Conservation (phyloP, 257 asterid genomes). For the Solanum stenotomum region DNA sequence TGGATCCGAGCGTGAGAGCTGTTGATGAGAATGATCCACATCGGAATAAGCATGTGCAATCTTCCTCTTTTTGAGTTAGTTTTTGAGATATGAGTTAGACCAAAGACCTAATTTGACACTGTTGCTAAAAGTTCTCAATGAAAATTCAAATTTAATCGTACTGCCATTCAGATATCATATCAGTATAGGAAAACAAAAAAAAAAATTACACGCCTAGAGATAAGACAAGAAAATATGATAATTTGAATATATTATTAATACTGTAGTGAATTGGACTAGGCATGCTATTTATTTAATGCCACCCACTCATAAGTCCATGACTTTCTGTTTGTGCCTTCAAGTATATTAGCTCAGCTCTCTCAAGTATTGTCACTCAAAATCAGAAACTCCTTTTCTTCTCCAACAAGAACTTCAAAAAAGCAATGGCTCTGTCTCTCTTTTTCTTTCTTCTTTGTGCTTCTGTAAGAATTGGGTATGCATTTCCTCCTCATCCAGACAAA, state of each 20-base stretch:
- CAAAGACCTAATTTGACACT: not conserved
- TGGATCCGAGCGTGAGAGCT: too few species aligned
- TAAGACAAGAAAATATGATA: conserved; percentile 3
- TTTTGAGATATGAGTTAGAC: too few species aligned
- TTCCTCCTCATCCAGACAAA: conserved; percentile 40
- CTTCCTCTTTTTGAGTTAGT: too few species aligned
- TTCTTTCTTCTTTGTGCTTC: conserved; percentile 24
- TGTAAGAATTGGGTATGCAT: conserved; percentile 8
- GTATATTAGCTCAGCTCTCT: conserved; percentile 2
- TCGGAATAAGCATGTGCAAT: not conserved
- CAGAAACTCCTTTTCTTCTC: not conserved
- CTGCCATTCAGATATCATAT: accelerated
- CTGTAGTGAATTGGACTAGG: conserved; percentile 3
- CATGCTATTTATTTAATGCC: conserved; percentile 34
- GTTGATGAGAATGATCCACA: not conserved
- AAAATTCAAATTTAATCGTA: not conserved
- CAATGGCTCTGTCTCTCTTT: conserved; percentile 18
- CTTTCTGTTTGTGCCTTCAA: conserved; percentile 30
- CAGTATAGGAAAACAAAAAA: not conserved
- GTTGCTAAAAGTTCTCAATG: accelerated
- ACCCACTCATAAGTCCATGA: conserved; percentile 27
- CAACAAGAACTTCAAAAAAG: not conserved
- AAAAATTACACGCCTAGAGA: conserved; percentile 7
- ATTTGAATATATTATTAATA: conserved; percentile 1
- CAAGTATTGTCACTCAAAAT: not conserved